Evolutionary conservation across 1,139 yeast genomes (phyloP), one percentile per base, ranked within the genome.

Genomic region (Pichia sp.): DNA sequence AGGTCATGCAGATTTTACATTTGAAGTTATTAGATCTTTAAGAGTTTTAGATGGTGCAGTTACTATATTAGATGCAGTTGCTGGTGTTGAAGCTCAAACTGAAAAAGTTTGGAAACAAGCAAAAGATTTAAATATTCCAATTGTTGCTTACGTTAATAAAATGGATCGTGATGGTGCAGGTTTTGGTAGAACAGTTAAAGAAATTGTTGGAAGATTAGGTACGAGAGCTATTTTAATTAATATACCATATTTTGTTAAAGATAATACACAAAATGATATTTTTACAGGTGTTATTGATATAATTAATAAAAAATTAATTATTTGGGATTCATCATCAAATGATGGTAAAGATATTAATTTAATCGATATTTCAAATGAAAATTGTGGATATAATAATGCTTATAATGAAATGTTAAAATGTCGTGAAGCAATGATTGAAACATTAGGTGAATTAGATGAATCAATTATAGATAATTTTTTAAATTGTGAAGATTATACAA

Each of bases 161-260:
- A 90, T 92, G 98, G 99, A 92, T 67, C 75, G 97, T 51, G 85
- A 82, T 25, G 98, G 98, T 11, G 96, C 97, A 0, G 97, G 97
- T 0, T 92, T 81, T 63, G 84, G 96, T 52, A 73, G 96, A 52
- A 86, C 97, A 0, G 95, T 89, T 4, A 79, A 80, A 56, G 97
- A 92, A 58, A 76, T 92, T 30, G 84, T 87, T n/a, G 70, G 80
- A 29, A 86, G 86, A 61, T 69, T 94, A 51, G 81, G 80, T 27
- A 86, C 95, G 0, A 73, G 83, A 40, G 89, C 84, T 3, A 86
- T 83, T 0, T 66, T 89, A 43, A 73, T 89, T 32, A 90, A 85
- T 53, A 67, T 87, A n/a, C 99, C 99, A 0, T 81, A 74, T 65
- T 90, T 81, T 56, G 70, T 69, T 9, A 57, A 66, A 7, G 66